These are phyloP conservation scores for Didymella segeticola DNA, from an alignment of 2,329 filamentous ascomycete genomes.

Conservation along the genomic window DNA sequence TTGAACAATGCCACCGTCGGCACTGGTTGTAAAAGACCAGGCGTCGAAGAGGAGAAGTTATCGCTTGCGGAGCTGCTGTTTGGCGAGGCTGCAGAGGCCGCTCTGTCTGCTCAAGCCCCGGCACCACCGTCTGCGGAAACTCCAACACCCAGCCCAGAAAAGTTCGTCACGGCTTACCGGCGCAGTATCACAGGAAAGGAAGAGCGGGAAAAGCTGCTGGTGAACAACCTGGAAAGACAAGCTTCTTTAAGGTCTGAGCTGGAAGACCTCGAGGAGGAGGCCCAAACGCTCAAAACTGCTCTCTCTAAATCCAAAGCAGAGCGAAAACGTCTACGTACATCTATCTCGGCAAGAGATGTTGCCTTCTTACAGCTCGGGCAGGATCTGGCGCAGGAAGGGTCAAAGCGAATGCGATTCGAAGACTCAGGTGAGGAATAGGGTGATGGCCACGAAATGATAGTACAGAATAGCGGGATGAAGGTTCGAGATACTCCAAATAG, in stretches of 20 bases:
- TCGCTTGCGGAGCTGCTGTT: not conserved
- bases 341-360: not conserved
- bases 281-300: not conserved
- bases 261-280: not conserved
- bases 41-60: not conserved
- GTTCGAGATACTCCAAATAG: too few species aligned
- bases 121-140: not conserved
- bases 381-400: not conserved
- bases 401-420: not conserved
- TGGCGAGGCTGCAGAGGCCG: not conserved
- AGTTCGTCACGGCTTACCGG: not conserved
- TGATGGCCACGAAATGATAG: too few species aligned
- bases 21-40: too few species aligned
- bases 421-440: not conserved
- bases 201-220: not conserved
- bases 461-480: too few species aligned
- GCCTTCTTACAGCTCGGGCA: not conserved
- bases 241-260: not conserved
- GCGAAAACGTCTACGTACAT: not conserved
- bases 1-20: too few species aligned
- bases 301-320: not conserved
- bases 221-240: not conserved
- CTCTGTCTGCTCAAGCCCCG: not conserved
- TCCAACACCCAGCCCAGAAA: not conserved
- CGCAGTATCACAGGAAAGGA: not conserved